Conservation (phyloP, 2,329 filamentous ascomycete genomes). For the Dothideomycetidae sp. region DNA sequence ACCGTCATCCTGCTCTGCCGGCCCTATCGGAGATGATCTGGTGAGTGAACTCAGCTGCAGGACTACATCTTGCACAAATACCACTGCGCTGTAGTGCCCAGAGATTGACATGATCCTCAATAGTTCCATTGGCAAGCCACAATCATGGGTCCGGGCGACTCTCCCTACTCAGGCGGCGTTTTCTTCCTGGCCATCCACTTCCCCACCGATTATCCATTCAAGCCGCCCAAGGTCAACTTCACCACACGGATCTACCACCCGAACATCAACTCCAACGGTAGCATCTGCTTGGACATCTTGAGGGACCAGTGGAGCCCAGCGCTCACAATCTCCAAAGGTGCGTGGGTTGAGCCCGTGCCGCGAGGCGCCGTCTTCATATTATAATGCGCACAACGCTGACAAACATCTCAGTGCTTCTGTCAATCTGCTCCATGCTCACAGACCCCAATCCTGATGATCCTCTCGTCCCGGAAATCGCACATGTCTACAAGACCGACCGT, state of each 20-base stretch:
- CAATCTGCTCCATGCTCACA: conserved; percentile 99
- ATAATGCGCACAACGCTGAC: conserved; percentile 5
- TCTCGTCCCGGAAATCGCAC: conserved; percentile 94
- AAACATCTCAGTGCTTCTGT: conserved; percentile 61
- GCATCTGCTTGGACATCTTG: conserved; percentile 96
- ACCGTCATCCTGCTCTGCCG: conserved; percentile 95
- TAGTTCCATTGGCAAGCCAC: conserved; percentile 99
- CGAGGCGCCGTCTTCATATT: neutral
- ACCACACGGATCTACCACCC: conserved; percentile 99
- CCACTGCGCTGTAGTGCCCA: conserved; percentile 10
- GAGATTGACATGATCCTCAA: conserved; percentile 18
- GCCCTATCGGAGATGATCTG: conserved; percentile 92
- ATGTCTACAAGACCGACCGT: conserved; percentile 99
- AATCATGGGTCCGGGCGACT: conserved; percentile 97
- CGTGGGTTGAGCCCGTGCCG: conserved; percentile 13
- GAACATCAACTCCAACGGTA: conserved; percentile 99
- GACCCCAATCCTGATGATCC: conserved; percentile 99
- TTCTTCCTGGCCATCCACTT: conserved; percentile 99
- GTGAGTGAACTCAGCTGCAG: too few relatives aligned
- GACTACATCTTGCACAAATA: too few relatives aligned
- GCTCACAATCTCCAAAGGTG: conserved; percentile 96
- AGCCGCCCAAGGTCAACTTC: conserved; percentile 99
- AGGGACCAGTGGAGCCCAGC: conserved; percentile 99
- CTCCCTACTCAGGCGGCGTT: conserved; percentile 92
- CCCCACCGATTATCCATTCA: conserved; percentile 99